Evolutionary conservation across 2,329 filamentous ascomycete genomes (phyloP), one percentile per base, ranked within the genome.

Genomic region (Talaromyces sp.): DNA sequence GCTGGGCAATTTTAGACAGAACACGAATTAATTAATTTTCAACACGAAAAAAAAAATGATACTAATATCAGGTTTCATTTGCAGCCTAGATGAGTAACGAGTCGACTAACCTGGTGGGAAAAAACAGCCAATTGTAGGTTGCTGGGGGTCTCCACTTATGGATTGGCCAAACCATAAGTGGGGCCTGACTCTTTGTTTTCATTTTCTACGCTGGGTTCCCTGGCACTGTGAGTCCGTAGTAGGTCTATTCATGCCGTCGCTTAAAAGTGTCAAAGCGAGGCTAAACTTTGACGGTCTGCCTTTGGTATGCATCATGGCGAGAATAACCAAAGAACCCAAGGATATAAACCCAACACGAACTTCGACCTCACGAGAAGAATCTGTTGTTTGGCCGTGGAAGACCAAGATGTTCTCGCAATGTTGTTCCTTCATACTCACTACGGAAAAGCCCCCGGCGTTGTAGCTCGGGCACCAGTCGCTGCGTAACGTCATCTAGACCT

Each of bases 321-420:
- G 35, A 5, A 38, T 13, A n/a, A 38, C 35, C 35, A 38, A 38
- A 38, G 14, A n/a, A n/a, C 35, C 10, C 14, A n/a, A n/a, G 3
- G 13, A 35, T 35, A 14, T 14, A 35, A 35, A 4, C 14, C 11
- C 3, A 46, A 3, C 50, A 35, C n/a, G 31, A 55, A 21, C 9
- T 38, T 35, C 9, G 1, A 14, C 24, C 8, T 24, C 4, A 55
- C 9, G 53, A 21, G 53, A 77, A 78, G 58, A 77, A 78, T 8
- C 65, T 72, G 61, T 78, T 78, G 58, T 66, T 69, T 0, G 81
- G 82, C 24, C 81, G 70, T 10, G 78, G 77, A 32, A 85, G 74
- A 4, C 81, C 82, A 46, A 85, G 72, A 68, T 85, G 82, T 43
- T 84, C 82, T 46, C 82, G 71, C 65, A 84, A 67, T 1, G 82